phyloP scores from a whole-genome alignment of 2,329 filamentous ascomycete species.

The Penicillium sp. region DNA sequence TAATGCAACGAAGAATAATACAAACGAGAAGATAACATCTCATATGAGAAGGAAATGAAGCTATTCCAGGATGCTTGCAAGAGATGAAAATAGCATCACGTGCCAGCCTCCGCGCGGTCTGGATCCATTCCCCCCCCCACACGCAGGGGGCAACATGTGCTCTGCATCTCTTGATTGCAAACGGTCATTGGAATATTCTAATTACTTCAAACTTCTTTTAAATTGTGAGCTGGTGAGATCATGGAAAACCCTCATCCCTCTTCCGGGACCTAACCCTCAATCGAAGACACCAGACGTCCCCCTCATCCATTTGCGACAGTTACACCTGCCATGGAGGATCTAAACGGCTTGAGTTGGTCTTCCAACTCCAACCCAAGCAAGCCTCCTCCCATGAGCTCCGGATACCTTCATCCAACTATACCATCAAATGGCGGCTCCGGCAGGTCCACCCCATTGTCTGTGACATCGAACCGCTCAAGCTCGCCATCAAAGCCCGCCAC shows the following conservation, averaged over 20 bases:
- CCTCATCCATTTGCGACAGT: slow-evolving; percentile 7
- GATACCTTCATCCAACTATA: slow-evolving; percentile 36
- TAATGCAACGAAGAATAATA: no score
- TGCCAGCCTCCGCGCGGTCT: slow-evolving; percentile 6
- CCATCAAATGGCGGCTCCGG: slow-evolving; percentile 43
- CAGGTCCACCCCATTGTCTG: slow-evolving; percentile 45
- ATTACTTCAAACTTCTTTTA: slow-evolving; percentile 3
- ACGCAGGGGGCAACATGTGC: slow-evolving; percentile 7
- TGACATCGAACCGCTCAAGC: slow-evolving; percentile 31
- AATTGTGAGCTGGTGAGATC: slow-evolving; percentile 14
- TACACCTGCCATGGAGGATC: slow-evolving; percentile 45
- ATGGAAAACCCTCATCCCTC: slow-evolving; percentile 18
- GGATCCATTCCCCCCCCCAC: slow-evolving; percentile 6
- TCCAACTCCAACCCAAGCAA: slow-evolving; percentile 38
- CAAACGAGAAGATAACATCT: not conserved
- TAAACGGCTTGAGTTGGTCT: slow-evolving; percentile 48
- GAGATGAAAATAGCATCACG: slow-evolving; percentile 6
- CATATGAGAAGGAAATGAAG: not conserved
- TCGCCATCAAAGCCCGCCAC: slow-evolving; percentile 43
- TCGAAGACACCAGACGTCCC: slow-evolving; percentile 20
- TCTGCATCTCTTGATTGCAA: slow-evolving; percentile 7
- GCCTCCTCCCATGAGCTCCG: slow-evolving; percentile 38
- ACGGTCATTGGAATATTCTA: not conserved
- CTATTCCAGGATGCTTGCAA: not conserved
- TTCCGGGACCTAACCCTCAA: slow-evolving; percentile 22